Percentiles rank a stretch among this genome's conserved stretches.
These are phyloP conservation scores for Pachyrhizus erosus DNA, from an alignment of 306 rosid genomes.

Conservation along the genomic window DNA sequence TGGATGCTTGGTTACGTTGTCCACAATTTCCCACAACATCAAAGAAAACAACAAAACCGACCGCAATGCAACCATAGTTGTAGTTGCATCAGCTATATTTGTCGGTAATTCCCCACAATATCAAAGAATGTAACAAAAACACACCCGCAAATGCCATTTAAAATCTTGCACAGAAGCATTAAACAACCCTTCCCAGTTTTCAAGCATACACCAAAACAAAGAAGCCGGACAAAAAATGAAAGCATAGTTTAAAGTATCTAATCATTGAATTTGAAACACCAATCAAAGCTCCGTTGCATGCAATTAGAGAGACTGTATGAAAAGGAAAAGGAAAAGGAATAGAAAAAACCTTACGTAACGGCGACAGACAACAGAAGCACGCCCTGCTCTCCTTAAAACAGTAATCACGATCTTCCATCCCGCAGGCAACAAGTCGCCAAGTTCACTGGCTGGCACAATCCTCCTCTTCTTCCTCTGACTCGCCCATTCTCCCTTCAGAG, in stretches of 20 bases:
- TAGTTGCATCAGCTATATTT: too few relatives aligned
- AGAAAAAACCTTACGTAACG: constrained; percentile 69
- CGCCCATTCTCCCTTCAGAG: constrained; percentile 71
- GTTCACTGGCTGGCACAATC: constrained; percentile 60
- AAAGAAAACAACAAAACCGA: not conserved
- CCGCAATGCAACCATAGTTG: too few relatives aligned
- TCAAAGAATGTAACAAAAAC: not conserved
- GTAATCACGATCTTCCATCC: constrained; percentile 72
- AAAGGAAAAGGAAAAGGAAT: constrained; percentile 37
- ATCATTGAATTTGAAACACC: not conserved
- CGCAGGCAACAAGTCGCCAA: constrained; percentile 57
- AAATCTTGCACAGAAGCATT: not conserved
- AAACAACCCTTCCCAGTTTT: not conserved
- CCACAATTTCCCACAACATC: not conserved
- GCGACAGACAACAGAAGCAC: constrained; percentile 56
- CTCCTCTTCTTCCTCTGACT: constrained; percentile 71
- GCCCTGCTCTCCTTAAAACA: constrained; percentile 60
- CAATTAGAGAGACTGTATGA: not conserved
- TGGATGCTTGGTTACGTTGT: too few relatives aligned
- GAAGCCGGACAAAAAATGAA: not conserved
- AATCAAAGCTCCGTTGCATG: not conserved
- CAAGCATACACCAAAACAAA: not conserved
- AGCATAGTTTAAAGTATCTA: not conserved
- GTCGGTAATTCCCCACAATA: not conserved
- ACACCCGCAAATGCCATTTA: not conserved